Evolutionary conservation across 441 rosid genomes (phyloP).

Genomic region (Gossypium gossypioides): DNA sequence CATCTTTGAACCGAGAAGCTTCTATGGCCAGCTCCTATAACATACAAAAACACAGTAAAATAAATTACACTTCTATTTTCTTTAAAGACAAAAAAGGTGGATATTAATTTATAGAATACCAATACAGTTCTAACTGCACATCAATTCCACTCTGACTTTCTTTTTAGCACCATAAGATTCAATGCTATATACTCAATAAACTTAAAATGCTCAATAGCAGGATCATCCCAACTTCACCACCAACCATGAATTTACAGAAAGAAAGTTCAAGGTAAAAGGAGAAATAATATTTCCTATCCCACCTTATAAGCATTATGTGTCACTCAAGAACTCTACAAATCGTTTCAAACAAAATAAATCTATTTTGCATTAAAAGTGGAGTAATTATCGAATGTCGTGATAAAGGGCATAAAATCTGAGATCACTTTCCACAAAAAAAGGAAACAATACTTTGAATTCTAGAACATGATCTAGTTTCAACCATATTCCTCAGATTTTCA

Average conservation of each 20-base stretch:
- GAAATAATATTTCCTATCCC: background rate
- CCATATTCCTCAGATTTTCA: background rate
- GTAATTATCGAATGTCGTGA: background rate
- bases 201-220: background rate
- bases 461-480: constrained; percentile 2
- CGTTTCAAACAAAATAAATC: background rate
- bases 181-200: background rate
- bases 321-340: background rate
- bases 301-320: background rate
- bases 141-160: background rate
- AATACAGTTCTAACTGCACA: background rate
- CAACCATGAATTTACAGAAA: background rate
- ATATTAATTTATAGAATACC: background rate
- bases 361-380: background rate
- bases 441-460: background rate
- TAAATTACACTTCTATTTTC: background rate
- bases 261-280: background rate
- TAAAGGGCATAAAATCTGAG: background rate
- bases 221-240: background rate
- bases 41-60: background rate
- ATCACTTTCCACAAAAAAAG: background rate
- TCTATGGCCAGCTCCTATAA: constrained; percentile 63
- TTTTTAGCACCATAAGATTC: background rate
- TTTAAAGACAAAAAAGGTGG: background rate
- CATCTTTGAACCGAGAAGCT: constrained; percentile 73